Base-by-base conservation (phyloP, 495 filamentous ascomycete genomes). In the Xylaria cubensis region DNA sequence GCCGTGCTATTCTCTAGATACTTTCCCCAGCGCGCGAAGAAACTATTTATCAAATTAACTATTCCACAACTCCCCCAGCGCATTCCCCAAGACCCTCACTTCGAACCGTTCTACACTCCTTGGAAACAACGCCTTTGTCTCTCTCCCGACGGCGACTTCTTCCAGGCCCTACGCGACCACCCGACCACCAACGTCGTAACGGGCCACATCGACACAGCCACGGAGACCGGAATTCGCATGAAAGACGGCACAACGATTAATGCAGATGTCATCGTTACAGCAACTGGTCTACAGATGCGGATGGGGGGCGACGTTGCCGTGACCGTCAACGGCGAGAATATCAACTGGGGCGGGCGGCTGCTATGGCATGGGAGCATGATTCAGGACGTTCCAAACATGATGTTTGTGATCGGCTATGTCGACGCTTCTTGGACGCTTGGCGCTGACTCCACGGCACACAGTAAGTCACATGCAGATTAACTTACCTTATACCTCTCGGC, bases 61-160 rank as follows among this genome's bases (percentile, higher is more conserved):
- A 76, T 80, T 41, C 66, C 75, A 21, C 83, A 88, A 44, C 85
- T 95, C 3, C 90, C 91, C 4, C 67, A 75, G 4, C 81, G 81
- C 55, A 81, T 92, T 51, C 83, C 87, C 15, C 71, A 86, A 46
- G 88, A 92, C 48, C 89, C 89, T 2, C 89, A 94, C 76, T 96
- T 95, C 84, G 86, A 86, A 34, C 93, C 93, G 0, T 72, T 74
- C 17, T 96, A 96, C 75, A 86, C 87, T 61, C 90, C 91, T 7
- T 94, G 91, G 85, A 86, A 94, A 29, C 92, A 96, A 77, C 88
- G 93, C 0, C 79, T 95, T 0, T 93, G 92, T 73, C 79, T 92
- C 53, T 88, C 86, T 24, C 92, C 92, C 0, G 88, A 91, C 73
- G 91, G 86, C 0, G 92, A 95, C 79, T 93, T 94, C 80, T 95